Evolutionary conservation across 441 rosid species (phyloP).

Genomic region (Adansonia madagascariensis): DNA sequence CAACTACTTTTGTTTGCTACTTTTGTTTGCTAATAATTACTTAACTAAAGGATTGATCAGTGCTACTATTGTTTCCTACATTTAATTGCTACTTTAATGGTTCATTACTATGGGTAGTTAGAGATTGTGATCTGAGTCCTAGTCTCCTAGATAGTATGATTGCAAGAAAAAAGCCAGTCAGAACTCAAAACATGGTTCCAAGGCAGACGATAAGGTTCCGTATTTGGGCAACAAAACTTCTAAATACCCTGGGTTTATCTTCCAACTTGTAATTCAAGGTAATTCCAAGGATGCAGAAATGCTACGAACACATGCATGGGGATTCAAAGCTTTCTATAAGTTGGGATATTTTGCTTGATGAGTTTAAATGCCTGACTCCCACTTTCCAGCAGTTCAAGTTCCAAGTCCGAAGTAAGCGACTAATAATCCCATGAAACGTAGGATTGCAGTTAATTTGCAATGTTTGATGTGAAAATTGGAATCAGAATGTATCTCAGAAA

Average conservation of each 20-base stretch:
- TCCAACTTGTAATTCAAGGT: background rate
- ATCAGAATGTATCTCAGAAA: too few relatives aligned
- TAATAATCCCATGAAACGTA: too few relatives aligned
- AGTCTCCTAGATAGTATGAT: background rate
- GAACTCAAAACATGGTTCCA: background rate
- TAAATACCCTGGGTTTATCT: background rate
- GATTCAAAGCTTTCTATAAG: background rate
- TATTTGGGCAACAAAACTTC: background rate
- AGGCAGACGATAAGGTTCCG: background rate
- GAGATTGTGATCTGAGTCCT: background rate
- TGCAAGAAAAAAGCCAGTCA: background rate
- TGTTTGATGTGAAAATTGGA: too few relatives aligned
- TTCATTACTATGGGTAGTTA: too few relatives aligned
- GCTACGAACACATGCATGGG: background rate
- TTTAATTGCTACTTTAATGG: too few relatives aligned
- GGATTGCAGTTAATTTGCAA: too few relatives aligned
- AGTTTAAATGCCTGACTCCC: background rate
- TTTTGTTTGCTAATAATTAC: too few relatives aligned
- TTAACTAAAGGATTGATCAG: too few relatives aligned
- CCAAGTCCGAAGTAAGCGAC: background rate
- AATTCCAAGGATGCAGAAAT: background rate
- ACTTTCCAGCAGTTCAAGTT: background rate
- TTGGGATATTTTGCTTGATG: background rate
- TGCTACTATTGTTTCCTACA: too few relatives aligned
- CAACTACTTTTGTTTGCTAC: too few relatives aligned